A percentile compares a stretch with the other conserved stretches of the same genome.
Evolutionary conservation across 2,329 filamentous ascomycete species (phyloP).

Genomic region (Aspergillus udagawae): DNA sequence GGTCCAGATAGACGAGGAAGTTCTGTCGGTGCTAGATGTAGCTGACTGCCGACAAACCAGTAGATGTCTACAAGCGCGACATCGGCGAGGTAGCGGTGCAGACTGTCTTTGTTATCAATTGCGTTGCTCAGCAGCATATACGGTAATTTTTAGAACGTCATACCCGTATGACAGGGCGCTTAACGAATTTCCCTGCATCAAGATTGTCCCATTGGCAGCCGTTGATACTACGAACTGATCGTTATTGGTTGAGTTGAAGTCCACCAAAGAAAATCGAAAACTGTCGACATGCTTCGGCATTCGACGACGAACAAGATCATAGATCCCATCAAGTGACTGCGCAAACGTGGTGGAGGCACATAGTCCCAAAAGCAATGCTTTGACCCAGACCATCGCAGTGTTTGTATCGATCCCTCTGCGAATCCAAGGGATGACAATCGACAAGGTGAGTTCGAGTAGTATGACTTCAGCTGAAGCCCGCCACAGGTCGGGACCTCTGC

Average conservation of each 20-base stretch:
- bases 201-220: slow-evolving; percentile 23
- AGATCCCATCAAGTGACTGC: slow-evolving; percentile 20
- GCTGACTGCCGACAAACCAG: slow-evolving; percentile 45
- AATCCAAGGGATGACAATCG: background rate
- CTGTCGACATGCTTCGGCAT: slow-evolving; percentile 18
- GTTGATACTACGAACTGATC: slow-evolving; percentile 21
- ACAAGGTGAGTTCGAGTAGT: background rate
- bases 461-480: too few species aligned
- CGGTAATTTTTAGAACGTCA: background rate
- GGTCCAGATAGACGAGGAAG: slow-evolving; percentile 30
- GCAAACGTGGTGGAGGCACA: slow-evolving; percentile 2
- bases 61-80: slow-evolving; percentile 44
- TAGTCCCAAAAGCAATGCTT: slow-evolving; percentile 6
- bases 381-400: background rate
- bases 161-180: slow-evolving; percentile 35
- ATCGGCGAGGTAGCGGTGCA: slow-evolving; percentile 41
- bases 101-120: slow-evolving; percentile 17
- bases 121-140: background rate
- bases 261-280: slow-evolving; percentile 19
- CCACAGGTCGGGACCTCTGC: background rate
- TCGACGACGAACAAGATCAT: slow-evolving; percentile 21
- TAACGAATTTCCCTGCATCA: slow-evolving; percentile 30
- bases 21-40: slow-evolving; percentile 29
- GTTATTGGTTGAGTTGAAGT: background rate
- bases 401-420: background rate